These are phyloP conservation scores for Syncephalastrum contaminatum DNA, from an alignment of 371 early-diverging fungal genomes.

Conservation along the genomic window DNA sequence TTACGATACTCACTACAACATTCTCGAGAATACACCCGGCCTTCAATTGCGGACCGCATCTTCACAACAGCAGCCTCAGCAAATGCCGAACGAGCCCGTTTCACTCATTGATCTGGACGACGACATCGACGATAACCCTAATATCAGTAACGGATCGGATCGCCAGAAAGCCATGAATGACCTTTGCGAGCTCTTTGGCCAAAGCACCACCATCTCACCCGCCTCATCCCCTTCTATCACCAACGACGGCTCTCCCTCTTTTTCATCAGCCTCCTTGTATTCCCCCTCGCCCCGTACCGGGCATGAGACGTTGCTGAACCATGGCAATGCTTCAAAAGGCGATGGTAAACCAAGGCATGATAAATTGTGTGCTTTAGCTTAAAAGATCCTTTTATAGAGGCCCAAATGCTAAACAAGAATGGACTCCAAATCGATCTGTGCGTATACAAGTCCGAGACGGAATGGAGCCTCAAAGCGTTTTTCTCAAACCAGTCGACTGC, in stretches of 20 bases:
- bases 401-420: conserved; percentile 48
- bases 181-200: conserved; percentile 7
- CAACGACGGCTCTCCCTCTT: background rate
- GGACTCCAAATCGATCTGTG: conserved; percentile 50
- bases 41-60: background rate
- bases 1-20: conserved; percentile 44
- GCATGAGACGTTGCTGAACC: conserved; percentile 6
- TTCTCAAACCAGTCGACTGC: conserved; percentile 54
- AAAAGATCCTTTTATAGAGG: too few species aligned
- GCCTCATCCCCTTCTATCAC: background rate
- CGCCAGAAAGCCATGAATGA: conserved; percentile 2
- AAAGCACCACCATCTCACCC: background rate
- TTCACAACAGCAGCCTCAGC: conserved; percentile 9
- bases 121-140: conserved; percentile 1
- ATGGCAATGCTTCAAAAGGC: background rate
- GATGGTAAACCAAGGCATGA: background rate
- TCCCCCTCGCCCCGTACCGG: conserved; percentile 5
- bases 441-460: conserved; percentile 11
- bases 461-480: conserved; percentile 30
- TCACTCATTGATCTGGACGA: conserved; percentile 68
- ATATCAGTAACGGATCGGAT: too few species aligned
- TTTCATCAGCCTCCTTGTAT: too few species aligned
- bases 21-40: conserved; percentile 13
- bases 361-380: too few species aligned
- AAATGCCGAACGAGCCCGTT: conserved; percentile 27